Base-by-base conservation (phyloP, 2,329 filamentous ascomycete species). In the Alternaria brassicicola region DNA sequence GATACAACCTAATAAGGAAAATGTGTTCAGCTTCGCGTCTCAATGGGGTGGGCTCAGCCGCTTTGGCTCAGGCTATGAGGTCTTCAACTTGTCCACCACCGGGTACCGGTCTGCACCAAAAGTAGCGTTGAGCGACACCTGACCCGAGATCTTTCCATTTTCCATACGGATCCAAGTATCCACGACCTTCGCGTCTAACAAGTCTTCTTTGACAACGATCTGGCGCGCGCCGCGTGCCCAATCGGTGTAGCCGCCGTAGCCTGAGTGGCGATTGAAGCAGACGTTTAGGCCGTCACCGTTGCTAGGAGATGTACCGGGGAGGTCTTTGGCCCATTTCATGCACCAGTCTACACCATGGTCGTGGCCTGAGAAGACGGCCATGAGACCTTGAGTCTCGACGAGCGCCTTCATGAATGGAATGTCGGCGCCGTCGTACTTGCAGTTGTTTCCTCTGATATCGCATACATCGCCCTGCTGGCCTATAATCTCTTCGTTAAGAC, bases 211-310 rank as follows among this genome's bases (percentile, higher is more conserved):
- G 1, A 89, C 63, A 2, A 80, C 64, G 12, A 89, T 76, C 64
- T 88, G 84, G 1, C 87, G 79, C 4, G 82, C 81, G 1, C 88
- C 89, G 0, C 88, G 83, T 9, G 83, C 82, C 85, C 85, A 89
- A 43, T 80, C 64, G 0, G 88, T 86, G 64, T 91, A 91, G 0
- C 89, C 89, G 0, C 88, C 89, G 54, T 91, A 91, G 0, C 89
- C 89, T 0, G 86, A 84, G 64, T 89, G 88, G 63, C 89, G 85
- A 5, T 87, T 86, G 63, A 86, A 86, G 67, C 88, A 90, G 64
- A 83, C 57, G 41, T 76, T 70, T 6, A 80, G 51, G 2, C 81
- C 81, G 55, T 80, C 82, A 0, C 81, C 83, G 0, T 72, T 74
- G 2, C 77, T 25, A 17, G 67, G 68, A n/a, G 70, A 70, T 42